These are phyloP conservation scores for Waltergamsia citrina DNA, from an alignment of 2,329 filamentous ascomycete species.

Conservation along the genomic window DNA sequence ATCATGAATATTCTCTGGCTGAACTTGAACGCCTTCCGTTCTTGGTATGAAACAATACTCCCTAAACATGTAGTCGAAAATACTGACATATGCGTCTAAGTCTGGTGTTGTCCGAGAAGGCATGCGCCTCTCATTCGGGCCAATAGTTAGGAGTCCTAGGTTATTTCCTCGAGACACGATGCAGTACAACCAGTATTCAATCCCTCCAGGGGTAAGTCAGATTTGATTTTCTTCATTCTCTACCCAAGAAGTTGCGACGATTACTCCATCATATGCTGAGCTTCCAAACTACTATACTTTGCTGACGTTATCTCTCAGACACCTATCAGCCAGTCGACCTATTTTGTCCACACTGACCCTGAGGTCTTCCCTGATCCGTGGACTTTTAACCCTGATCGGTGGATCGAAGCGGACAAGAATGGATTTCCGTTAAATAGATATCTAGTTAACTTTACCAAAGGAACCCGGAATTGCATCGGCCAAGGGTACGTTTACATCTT, in stretches of 20 bases:
- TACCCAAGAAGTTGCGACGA: no score
- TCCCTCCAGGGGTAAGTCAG: constrained; percentile 19
- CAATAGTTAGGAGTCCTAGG: constrained; percentile 12
- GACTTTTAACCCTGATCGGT: constrained; percentile 15
- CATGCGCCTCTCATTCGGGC: constrained; percentile 8
- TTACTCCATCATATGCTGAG: no score
- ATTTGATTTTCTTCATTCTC: no score
- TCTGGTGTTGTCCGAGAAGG: constrained; percentile 9
- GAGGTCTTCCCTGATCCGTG: constrained; percentile 14
- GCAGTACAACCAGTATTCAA: constrained; percentile 18
- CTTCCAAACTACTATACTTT: no score
- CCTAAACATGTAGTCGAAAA: no score
- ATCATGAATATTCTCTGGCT: neutral
- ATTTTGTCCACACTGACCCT: constrained; percentile 12
- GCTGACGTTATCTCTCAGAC: constrained; percentile 9
- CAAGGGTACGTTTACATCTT: neutral
- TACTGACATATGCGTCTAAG: no score
- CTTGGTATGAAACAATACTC: no score
- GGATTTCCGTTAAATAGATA: neutral
- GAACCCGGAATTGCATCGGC: neutral
- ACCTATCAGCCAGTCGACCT: constrained; percentile 10
- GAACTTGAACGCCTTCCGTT: neutral
- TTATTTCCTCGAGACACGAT: constrained; percentile 16
- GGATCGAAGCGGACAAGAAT: constrained; percentile 13
- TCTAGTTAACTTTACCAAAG: neutral